Base-by-base conservation (phyloP, 164 flowering plant genomes). In the Vitis rupestris region DNA sequence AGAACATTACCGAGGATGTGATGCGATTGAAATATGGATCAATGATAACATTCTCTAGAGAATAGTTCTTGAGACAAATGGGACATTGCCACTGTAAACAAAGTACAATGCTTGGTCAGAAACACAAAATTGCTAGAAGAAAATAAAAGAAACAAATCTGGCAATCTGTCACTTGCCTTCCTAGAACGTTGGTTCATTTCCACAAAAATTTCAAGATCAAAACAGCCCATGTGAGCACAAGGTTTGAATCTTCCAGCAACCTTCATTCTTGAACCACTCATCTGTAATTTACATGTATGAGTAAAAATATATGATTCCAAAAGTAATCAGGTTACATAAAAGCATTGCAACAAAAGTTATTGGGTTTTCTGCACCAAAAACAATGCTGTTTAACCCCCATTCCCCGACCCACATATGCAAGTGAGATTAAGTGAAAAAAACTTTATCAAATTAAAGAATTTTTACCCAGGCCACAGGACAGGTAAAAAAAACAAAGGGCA, bases 61-160 rank as follows among this genome's bases (percentile, higher is more conserved):
- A 81, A 78, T 89, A 93, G 82, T 96, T 96, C 82, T 86, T 90
- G 29, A 93, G 86, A 80, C 99, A 96, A 61, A 96, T 88, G 16
- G 99, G 99, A 74, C 99, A 96, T 73, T 96, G 99, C 99, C 99
- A 96, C 99, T 96, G 91, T 80, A 90, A 14, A 17, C 47, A 72
- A 15, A 70, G 50, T 12, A 67, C 59, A 72, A 68, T 49, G 58
- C 16, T 16, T 13, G 64, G 19, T 58, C 15, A 37, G 15, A 16
- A 57, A 10, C 14, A 44, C 62, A 57, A 27, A 14, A 11, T 61
- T 61, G 9, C 61, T 58, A 9, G 23, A 10, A 61, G 64, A 19
- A 61, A 12, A 61, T 61, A 31, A 68, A 10, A 19, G 5, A 31
- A 37, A 69, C 30, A 9, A 48, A 49, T 49, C 58, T 7, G 30